Evolutionary conservation across 129 eudicot genomes (phyloP), one percentile per base, ranked within the genome.

Genomic region (Deinandra increscens): DNA sequence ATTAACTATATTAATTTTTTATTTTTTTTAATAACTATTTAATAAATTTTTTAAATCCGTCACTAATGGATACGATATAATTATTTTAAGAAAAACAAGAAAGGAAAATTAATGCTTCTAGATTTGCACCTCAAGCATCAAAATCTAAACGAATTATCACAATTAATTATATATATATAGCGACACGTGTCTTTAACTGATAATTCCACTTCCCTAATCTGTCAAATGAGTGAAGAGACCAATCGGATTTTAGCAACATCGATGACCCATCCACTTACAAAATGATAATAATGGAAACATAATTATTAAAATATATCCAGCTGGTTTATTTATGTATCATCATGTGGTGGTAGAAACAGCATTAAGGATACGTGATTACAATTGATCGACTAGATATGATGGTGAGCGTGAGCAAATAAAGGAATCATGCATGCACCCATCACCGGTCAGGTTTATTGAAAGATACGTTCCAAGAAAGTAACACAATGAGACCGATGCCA

Each of bases 351-450:
- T 31, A 26, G 23, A n/a, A n/a, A n/a, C n/a, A n/a, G n/a, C n/a
- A n/a, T n/a, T n/a, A 63, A 51, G 53, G 29, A n/a, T n/a, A n/a
- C n/a, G 55, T 36, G 51, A 48, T 61, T 48, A 53, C 76, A 71
- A 62, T 60, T 33, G 11, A 26, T 29, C n/a, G 20, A 23, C 38
- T 31, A 37, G 70, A 61, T n/a, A n/a, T n/a, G n/a, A n/a, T 72
- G 45, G 69, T 36, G 70, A 61, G 48, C 20, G 50, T 48, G 70
- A 36, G 48, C 50, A 63, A 60, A 72, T 29, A 31, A 72, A n/a
- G n/a, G n/a, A n/a, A 48, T 62, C 41, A 73, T 48, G 70, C 29
- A 45, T 43, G 44, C 54, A 44, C 4, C 41, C 41, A 26, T 26
- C 31, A 26, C 31, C 31, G n/a, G n/a, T n/a, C n/a, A 26, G 31